Base-by-base conservation (phyloP, 192 early-diverging fungal species). In the Phycomyces blakesleeanus region DNA sequence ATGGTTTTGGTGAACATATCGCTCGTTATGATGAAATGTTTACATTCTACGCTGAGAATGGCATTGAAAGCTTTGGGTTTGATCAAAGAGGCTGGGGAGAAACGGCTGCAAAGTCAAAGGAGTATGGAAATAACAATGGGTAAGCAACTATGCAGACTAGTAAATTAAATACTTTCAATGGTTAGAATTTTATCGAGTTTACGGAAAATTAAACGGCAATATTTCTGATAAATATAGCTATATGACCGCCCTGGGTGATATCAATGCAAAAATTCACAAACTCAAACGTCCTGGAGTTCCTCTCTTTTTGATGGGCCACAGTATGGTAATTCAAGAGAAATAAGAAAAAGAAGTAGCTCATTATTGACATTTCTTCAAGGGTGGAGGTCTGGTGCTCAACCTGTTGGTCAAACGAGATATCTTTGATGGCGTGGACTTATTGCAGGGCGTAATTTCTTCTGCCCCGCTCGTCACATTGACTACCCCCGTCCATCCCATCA, bases 11-110 rank as follows among this genome's bases (percentile, higher is more conserved):
- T 39, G 83, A 85, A 54, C 78, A 85, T 38, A 58, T 69, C 52
- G 64, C 57, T 20, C 78, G 83, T 38, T 85, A 82, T 56, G 77
- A 87, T 47, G 75, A 85, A 41, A 70, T 89, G 42, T 85, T 86
- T 66, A 57, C 71, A 24, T 63, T 65, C 16, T 87, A 87, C 62
- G 75, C 78, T 42, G 70, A 57, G 47, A 59, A 63, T 24, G 85
- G 82, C 1, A 82, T 91, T 60, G 68, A 83, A 55, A 75, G 81
- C 66, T 73, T 74, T 27, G 79, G 63, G 12, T 83, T 73, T 57
- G 88, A 90, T 67, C 85, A 89, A 68, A 77, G 89, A 53, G 89
- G 89, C 44, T 85, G 79, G 61, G 89, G 89, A 16, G 57, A 82
- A 64, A 90, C 89, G 11, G 83, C 67, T 61, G 71, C 70, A 41